A percentile compares a stretch with the other conserved stretches of the same genome.
These are phyloP conservation scores for Syzygium grande DNA, from an alignment of 345 rosid genomes.

Conservation along the genomic window DNA sequence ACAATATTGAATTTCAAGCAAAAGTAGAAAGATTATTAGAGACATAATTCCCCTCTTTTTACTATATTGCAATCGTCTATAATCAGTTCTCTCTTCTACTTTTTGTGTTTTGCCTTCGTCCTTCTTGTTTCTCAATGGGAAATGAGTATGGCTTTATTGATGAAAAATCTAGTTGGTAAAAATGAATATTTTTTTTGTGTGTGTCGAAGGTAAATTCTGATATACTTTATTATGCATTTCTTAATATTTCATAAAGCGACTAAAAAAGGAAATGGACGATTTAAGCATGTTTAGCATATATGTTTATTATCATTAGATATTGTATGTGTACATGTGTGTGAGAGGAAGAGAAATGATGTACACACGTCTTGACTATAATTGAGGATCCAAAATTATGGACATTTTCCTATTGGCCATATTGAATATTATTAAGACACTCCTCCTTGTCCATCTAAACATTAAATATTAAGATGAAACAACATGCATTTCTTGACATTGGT, in stretches of 20 bases:
- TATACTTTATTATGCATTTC: background rate
- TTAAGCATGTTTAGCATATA: background rate
- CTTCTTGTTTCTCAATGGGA: background rate
- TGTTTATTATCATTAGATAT: background rate
- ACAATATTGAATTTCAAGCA: background rate
- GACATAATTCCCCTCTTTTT: background rate
- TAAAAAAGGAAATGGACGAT: rapidly evolving
- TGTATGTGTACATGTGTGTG: background rate
- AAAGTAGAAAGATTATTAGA: background rate
- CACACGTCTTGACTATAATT: background rate
- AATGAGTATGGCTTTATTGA: background rate
- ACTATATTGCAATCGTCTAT: background rate
- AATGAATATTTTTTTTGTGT: background rate
- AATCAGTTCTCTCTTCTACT: background rate
- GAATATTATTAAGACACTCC: background rate
- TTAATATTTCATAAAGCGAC: background rate
- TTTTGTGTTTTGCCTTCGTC: background rate
- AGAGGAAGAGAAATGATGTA: background rate
- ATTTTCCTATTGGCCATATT: background rate
- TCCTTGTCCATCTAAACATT: background rate
- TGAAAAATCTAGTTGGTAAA: background rate
- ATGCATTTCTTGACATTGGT: background rate
- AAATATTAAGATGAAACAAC: background rate
- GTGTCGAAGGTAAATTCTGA: background rate
- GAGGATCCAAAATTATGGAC: background rate